Evolutionary conservation across 2,329 filamentous ascomycete species (phyloP).

Genomic region (Graphilbum fragrans): DNA sequence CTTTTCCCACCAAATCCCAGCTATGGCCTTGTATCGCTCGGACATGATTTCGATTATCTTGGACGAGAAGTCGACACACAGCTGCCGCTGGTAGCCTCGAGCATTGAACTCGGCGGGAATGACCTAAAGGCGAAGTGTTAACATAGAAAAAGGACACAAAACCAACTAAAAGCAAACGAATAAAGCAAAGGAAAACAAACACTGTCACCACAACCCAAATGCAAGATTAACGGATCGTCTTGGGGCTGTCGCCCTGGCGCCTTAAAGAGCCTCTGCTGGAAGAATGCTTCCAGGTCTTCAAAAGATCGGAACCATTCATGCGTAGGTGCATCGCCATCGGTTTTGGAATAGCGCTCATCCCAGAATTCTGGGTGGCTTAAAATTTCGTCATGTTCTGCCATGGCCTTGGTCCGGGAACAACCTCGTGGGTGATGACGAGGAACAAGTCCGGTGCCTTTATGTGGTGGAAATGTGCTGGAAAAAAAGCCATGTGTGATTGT

Average conservation of each 20-base stretch:
- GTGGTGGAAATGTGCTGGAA: no score
- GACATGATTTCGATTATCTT: slow-evolving; percentile 41
- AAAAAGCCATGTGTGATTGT: no score
- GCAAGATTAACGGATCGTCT: slow-evolving; percentile 32
- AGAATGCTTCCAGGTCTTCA: slow-evolving; percentile 32
- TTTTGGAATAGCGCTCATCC: slow-evolving; percentile 33
- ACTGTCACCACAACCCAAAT: slow-evolving; percentile 46
- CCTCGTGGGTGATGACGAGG: no score
- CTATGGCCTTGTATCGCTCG: slow-evolving; percentile 22
- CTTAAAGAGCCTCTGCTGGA: slow-evolving; percentile 28
- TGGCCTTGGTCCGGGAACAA: no score
- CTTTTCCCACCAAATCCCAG: slow-evolving; percentile 33
- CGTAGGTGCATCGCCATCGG: slow-evolving; percentile 23
- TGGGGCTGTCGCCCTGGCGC: slow-evolving; percentile 12
- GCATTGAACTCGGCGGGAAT: slow-evolving; percentile 34
- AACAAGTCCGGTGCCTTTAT: no score
- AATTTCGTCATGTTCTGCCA: slow-evolving; percentile 9
- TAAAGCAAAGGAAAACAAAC: slow-evolving; percentile 20
- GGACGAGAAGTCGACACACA: slow-evolving; percentile 44
- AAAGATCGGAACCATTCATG: slow-evolving; percentile 45
- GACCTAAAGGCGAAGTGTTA: slow-evolving; percentile 21
- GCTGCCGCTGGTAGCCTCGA: slow-evolving; percentile 36
- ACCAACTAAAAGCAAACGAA: not conserved
- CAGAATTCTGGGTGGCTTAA: slow-evolving; percentile 33
- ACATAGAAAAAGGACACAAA: slow-evolving; percentile 9